A percentile compares a stretch with the other conserved stretches of the same genome.
Evolutionary conservation across 2,329 filamentous ascomycete species (phyloP).

Genomic region (Cucurbitaria berberidis): DNA sequence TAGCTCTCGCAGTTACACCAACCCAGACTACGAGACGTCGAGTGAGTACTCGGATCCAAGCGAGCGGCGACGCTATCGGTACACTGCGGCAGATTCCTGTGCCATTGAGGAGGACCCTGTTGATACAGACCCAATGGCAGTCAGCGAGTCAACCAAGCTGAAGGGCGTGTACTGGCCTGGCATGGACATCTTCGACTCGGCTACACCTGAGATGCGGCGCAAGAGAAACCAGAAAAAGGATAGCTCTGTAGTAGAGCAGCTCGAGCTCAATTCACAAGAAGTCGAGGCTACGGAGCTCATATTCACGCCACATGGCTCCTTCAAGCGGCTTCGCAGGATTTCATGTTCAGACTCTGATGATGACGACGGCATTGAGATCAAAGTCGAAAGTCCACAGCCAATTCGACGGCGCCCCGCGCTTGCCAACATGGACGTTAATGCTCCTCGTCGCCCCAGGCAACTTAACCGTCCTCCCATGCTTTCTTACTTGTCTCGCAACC

Average conservation of each 20-base stretch:
- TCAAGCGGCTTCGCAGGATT: slow-evolving; percentile 53
- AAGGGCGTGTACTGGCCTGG: slow-evolving; percentile 79
- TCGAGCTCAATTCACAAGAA: slow-evolving; percentile 68
- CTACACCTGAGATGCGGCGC: slow-evolving; percentile 73
- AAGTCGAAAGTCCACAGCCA: slow-evolving; percentile 42
- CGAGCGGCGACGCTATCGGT: slow-evolving; percentile 32
- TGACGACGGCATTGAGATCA: slow-evolving; percentile 47
- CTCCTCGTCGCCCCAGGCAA: slow-evolving; percentile 40
- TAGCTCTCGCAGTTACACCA: slow-evolving; percentile 46
- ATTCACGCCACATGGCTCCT: slow-evolving; percentile 56
- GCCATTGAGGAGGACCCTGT: slow-evolving; percentile 40
- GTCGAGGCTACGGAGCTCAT: slow-evolving; percentile 71
- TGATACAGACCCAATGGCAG: slow-evolving; percentile 34
- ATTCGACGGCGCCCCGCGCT: slow-evolving; percentile 36
- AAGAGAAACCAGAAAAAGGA: slow-evolving; percentile 82
- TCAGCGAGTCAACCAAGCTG: slow-evolving; percentile 57
- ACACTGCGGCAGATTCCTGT: slow-evolving; percentile 35
- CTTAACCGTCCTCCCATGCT: slow-evolving; percentile 25
- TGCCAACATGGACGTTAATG: slow-evolving; percentile 41
- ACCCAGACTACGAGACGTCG: slow-evolving; percentile 46
- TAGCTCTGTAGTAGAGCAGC: slow-evolving; percentile 69
- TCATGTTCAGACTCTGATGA: slow-evolving; percentile 52
- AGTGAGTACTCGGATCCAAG: slow-evolving; percentile 46
- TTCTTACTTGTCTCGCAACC: slow-evolving; percentile 24
- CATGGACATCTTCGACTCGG: slow-evolving; percentile 83